Percentiles rank a stretch among this genome's conserved stretches.
These are phyloP conservation scores for Mucor sp. DNA, from an alignment of 371 early-diverging fungal genomes.

Conservation along the genomic window DNA sequence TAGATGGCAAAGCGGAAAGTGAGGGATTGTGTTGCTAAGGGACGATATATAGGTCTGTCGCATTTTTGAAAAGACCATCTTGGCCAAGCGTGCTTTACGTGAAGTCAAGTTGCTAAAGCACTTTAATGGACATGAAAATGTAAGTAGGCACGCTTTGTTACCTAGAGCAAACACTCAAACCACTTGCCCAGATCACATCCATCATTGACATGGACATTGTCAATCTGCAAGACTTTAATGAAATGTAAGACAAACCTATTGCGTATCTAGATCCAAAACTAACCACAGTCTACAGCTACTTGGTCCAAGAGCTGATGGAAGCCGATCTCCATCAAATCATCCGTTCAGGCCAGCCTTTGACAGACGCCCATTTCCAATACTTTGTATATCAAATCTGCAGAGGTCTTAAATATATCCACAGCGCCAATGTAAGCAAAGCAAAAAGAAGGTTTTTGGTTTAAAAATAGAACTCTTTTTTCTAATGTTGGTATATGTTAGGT, in stretches of 20 bases:
- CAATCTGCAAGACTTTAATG: constrained; percentile 72
- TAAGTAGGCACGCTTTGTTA: constrained; percentile 31
- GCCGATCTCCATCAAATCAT: constrained; percentile 99
- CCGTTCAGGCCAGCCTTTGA: constrained; percentile 93
- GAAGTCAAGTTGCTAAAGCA: constrained; percentile 89
- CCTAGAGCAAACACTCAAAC: background rate
- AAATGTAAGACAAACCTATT: constrained; percentile 63
- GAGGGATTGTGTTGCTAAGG: background rate
- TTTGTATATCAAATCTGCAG: constrained; percentile 98
- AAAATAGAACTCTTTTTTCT: background rate
- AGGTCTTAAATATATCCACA: constrained; percentile 98
- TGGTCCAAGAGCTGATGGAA: constrained; percentile 97
- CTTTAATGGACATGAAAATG: constrained; percentile 92
- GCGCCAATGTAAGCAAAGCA: constrained; percentile 83
- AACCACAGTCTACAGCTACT: constrained; percentile 49
- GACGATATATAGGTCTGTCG: constrained; percentile 38
- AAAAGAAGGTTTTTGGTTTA: background rate
- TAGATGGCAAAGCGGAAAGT: background rate
- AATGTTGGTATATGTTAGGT: constrained; percentile 24
- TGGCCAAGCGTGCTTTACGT: constrained; percentile 86
- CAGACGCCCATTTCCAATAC: constrained; percentile 98
- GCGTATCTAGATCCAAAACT: background rate
- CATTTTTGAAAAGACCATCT: constrained; percentile 79
- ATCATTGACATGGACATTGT: constrained; percentile 66
- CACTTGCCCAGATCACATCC: constrained; percentile 71